Evolutionary conservation across 768 basidiomycete genomes (phyloP), one percentile per base, ranked within the genome.

Genomic region (Amanita pallidorosea): DNA sequence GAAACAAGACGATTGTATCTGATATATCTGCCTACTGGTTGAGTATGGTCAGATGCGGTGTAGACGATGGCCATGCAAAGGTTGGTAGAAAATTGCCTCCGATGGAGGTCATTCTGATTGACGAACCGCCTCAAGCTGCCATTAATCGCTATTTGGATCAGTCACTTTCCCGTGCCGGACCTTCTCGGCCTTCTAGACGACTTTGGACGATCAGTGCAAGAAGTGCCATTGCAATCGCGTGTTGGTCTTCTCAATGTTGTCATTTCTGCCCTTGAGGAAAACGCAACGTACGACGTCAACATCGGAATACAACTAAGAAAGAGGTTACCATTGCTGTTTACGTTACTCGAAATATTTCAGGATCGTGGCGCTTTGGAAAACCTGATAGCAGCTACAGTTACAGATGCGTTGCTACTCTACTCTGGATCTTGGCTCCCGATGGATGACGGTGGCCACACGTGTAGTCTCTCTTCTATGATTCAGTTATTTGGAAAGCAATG

Each of bases 91-190:
- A 4, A 2, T 8, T 36, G 7, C 6, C 29, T 49, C 42, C 13
- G 1, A 3, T 38, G 17, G 18, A 27, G 9, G 13, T 25, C 49
- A 38, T 20, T 17, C 2, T 36, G 51, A 3, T 45, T n/a, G 25
- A 50, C 41, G n/a, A 22, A 44, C 23, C 27, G 27, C 15, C 36
- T 41, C 22, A 57, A 73, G 64, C 47, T 57, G 44, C 49, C 40
- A 51, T 57, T 45, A 12, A 63, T 65, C 3, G 56, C 64, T 2
- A 53, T 74, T 12, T 89, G 86, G 86, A 66, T 84, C 38, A 70
- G 66, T 36, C 84, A 75, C 57, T 71, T 83, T 56, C 60, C 66
- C 5, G 57, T 63, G 2, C 56, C 64, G 2, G 70, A 71, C 13
- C 59, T 80, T 2, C 63, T 78, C 3, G 55, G 61, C 5, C 63